phyloP scores from a whole-genome alignment of 2,329 filamentous ascomycete species.

The Curvularia lunata region DNA sequence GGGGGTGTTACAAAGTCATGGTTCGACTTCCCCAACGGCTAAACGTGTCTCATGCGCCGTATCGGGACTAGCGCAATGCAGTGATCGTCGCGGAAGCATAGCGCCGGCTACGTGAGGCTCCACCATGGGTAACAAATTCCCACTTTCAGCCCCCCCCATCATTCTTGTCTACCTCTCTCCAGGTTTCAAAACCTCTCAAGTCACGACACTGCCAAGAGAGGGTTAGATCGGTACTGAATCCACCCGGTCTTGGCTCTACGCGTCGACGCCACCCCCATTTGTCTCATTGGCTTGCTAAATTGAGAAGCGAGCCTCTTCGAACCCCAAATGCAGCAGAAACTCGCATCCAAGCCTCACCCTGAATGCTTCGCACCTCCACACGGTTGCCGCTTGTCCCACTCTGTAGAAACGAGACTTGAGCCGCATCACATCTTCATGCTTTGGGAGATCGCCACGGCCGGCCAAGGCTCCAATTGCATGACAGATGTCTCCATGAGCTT shows the following conservation, averaged over 20 bases:
- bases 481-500: conserved; percentile 32
- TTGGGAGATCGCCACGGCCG: conserved; percentile 15
- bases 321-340: conserved; percentile 40
- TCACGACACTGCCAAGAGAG: conserved; percentile 23
- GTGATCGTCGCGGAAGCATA: conserved; percentile 17
- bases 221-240: conserved; percentile 26
- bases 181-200: conserved; percentile 33
- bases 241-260: conserved; percentile 40
- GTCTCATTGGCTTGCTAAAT: conserved; percentile 36
- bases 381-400: conserved; percentile 28
- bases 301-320: conserved; percentile 33
- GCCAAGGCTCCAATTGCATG: conserved; percentile 28
- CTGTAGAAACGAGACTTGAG: conserved; percentile 36
- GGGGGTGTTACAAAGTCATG: conserved; percentile 2
- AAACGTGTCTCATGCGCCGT: conserved; percentile 10
- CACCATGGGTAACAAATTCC: conserved; percentile 18
- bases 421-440: conserved; percentile 35
- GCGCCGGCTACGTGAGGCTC: conserved; percentile 8
- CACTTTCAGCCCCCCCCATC: conserved; percentile 23
- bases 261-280: conserved; percentile 23
- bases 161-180: conserved; percentile 16
- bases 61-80: conserved; percentile 11
- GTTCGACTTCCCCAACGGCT: conserved; percentile 9
- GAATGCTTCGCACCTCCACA: conserved; percentile 24
- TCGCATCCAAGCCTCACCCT: conserved; percentile 30